A percentile compares a stretch with the other conserved stretches of the same genome.
Evolutionary conservation across 129 eudicot genomes (phyloP).

Genomic region (Centella asiatica): DNA sequence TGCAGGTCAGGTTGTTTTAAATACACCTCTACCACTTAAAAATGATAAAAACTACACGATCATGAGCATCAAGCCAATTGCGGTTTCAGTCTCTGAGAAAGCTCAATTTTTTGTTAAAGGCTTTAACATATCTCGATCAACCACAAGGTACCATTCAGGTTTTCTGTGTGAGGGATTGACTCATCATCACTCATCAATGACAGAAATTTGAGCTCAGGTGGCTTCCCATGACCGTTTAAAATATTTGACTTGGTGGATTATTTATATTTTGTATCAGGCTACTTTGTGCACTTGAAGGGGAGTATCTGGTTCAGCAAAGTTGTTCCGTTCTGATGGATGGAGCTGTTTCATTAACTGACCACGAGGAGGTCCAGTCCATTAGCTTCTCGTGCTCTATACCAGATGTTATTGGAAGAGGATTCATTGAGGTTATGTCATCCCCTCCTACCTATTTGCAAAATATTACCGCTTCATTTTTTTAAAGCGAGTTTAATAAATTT

Average conservation of each 20-base stretch:
- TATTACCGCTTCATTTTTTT: not conserved
- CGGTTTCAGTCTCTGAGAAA: constrained; percentile 48
- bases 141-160: constrained; percentile 49
- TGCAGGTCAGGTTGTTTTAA: constrained; percentile 40
- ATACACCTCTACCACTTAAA: constrained; percentile 27
- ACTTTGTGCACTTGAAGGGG: constrained; percentile 78
- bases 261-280: constrained; percentile 36
- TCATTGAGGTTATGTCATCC: constrained; percentile 32
- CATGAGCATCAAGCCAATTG: constrained; percentile 44
- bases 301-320: constrained; percentile 48
- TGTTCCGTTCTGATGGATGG: constrained; percentile 40
- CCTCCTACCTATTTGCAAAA: not conserved
- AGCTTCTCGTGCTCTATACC: constrained; percentile 40
- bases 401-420: constrained; percentile 39
- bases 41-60: constrained; percentile 38
- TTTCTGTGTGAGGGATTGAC: not conserved
- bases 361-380: constrained; percentile 34
- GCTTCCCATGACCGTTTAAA: not conserved
- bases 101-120: constrained; percentile 59
- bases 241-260: not conserved
- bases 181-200: not conserved
- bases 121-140: constrained; percentile 48
- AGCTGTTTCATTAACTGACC: constrained; percentile 30
- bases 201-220: not conserved
- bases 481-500: too few relatives aligned